Percentiles rank a stretch among this genome's conserved stretches.
phyloP scores from a whole-genome alignment of 495 filamentous ascomycete genomes.

The Baudoinia panamericana region DNA sequence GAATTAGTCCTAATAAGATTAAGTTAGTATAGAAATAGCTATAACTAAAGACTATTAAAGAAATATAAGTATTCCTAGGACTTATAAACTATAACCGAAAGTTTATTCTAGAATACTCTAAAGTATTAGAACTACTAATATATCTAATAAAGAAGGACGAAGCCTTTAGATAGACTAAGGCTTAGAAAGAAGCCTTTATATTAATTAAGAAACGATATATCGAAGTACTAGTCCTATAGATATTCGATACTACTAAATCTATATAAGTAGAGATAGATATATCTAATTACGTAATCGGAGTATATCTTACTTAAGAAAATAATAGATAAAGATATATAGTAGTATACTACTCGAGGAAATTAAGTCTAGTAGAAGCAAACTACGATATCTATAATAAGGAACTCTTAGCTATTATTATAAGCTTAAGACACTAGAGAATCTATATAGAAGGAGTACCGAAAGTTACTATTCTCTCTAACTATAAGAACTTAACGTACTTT shows the following conservation, averaged over 20 bases:
- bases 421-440: conserved; percentile 22
- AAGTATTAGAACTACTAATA: conserved; percentile 8
- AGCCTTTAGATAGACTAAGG: conserved; percentile 3
- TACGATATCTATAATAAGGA: conserved; percentile 23
- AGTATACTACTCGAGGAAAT: conserved; percentile 20
- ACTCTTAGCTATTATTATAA: conserved; percentile 21
- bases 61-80: conserved; percentile 19
- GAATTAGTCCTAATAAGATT: conserved; percentile 2
- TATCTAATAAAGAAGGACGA: conserved; percentile 13
- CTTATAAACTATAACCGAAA: conserved; percentile 21
- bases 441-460: conserved; percentile 15
- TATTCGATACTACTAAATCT: conserved; percentile 2
- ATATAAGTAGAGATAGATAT: conserved; percentile 23
- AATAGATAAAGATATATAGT: conserved; percentile 13
- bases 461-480: conserved; percentile 10
- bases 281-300: conserved; percentile 16
- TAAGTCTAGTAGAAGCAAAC: conserved; percentile 16
- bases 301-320: conserved; percentile 5
- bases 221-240: conserved; percentile 15
- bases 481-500: conserved; percentile 14
- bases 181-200: conserved; percentile 34
- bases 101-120: conserved; percentile 19
- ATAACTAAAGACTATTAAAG: conserved; percentile 11
- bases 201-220: conserved; percentile 37
- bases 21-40: conserved; percentile 10